Evolutionary conservation across 129 eudicot species (phyloP).

Genomic region (Apium graveolens): DNA sequence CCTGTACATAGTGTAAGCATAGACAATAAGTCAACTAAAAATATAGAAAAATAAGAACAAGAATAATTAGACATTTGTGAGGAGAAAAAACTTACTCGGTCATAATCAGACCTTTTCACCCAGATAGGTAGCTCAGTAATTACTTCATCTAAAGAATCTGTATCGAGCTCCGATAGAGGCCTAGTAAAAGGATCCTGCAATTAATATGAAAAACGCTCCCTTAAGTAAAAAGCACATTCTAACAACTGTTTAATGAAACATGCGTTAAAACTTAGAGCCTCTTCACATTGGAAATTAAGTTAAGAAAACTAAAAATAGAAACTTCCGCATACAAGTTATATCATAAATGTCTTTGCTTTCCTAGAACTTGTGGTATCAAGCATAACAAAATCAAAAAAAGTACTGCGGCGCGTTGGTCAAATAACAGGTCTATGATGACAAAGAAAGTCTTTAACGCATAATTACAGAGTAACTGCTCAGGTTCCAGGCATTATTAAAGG

Average conservation of each 20-base stretch:
- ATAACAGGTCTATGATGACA: not conserved
- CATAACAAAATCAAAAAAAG: not conserved
- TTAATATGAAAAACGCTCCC: not conserved
- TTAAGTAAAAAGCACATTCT: not conserved
- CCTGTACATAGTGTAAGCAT: slow-evolving; percentile 35
- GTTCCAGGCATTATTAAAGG: not conserved
- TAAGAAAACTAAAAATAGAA: not conserved
- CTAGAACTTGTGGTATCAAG: not conserved
- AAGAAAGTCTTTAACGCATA: not conserved
- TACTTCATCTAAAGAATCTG: slow-evolving; percentile 35
- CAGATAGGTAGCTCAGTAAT: slow-evolving; percentile 81
- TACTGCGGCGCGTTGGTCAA: not conserved
- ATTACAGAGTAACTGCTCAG: not conserved
- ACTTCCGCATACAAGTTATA: not conserved
- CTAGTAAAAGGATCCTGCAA: slow-evolving; percentile 48
- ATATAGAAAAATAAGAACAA: not conserved
- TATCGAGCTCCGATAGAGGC: slow-evolving; percentile 62
- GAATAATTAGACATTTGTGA: not conserved
- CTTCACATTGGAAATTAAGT: not conserved
- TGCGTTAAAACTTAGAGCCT: not conserved
- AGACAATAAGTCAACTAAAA: not conserved
- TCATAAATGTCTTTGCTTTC: not conserved
- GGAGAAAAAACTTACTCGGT: slow-evolving; percentile 47
- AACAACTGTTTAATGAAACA: not conserved
- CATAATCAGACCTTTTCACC: slow-evolving; percentile 91